Percentiles rank a stretch among this genome's conserved stretches.
phyloP scores from a whole-genome alignment of 148 eudicot species.

The Polygonum aviculare region DNA sequence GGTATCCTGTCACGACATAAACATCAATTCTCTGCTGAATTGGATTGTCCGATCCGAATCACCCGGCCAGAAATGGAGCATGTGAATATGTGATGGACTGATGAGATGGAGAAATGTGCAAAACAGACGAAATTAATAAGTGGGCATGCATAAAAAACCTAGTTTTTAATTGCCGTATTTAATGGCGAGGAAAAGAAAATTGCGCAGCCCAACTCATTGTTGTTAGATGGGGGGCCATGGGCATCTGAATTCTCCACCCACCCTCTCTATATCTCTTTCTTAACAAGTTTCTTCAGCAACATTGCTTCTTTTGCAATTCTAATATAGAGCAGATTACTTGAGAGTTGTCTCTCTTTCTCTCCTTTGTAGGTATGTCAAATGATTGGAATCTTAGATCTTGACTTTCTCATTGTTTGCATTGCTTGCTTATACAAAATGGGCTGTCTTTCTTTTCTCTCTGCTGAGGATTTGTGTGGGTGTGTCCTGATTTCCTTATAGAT shows the following conservation, averaged over 20 bases:
- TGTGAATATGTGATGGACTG: background rate
- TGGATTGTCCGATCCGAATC: background rate
- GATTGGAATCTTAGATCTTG: conserved; percentile 18
- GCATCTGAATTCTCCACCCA: conserved; percentile 4
- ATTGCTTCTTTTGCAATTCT: conserved; percentile 27
- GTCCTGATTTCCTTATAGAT: background rate
- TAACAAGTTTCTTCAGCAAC: conserved; percentile 9
- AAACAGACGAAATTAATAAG: background rate
- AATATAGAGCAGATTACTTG: background rate
- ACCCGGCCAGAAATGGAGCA: background rate
- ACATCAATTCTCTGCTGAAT: background rate
- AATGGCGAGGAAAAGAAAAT: background rate
- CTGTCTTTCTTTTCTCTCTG: background rate
- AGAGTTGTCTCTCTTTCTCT: background rate
- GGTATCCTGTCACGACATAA: background rate
- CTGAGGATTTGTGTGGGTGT: conserved; percentile 5
- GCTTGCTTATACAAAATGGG: background rate
- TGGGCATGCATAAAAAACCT: background rate
- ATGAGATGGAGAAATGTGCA: background rate
- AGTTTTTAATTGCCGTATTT: background rate
- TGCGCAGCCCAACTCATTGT: background rate
- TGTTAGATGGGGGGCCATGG: conserved; percentile 3
- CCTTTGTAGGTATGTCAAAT: conserved; percentile 15
- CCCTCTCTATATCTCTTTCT: conserved; percentile 7
- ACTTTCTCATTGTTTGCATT: background rate